Evolutionary conservation across 176 grass and related monocot species (phyloP).

Genomic region (Bothriochloa decipiens): DNA sequence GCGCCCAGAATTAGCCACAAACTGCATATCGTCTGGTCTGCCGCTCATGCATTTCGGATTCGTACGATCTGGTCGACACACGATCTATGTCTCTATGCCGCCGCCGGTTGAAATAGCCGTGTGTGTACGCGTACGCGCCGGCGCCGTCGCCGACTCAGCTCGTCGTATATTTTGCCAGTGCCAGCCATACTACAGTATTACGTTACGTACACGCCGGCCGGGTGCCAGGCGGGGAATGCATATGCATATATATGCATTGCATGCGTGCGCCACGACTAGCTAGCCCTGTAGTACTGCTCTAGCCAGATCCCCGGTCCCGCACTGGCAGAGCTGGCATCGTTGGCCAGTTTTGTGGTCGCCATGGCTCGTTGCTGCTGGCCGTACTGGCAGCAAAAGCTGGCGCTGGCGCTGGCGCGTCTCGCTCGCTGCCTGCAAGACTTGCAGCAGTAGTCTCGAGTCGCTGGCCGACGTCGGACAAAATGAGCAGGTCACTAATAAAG

Average conservation of each 20-base stretch:
- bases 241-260: too few relatives aligned
- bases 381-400: not conserved
- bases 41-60: not conserved
- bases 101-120: not conserved
- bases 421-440: not conserved
- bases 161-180: not conserved
- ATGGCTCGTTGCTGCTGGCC: not conserved
- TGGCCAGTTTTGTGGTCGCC: not conserved
- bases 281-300: too few relatives aligned
- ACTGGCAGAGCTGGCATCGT: not conserved
- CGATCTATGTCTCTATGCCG: too few relatives aligned
- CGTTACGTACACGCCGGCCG: not conserved
- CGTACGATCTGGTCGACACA: too few relatives aligned
- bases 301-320: conserved; percentile 21
- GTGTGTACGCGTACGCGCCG: too few relatives aligned
- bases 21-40: not conserved
- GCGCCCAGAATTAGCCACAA: not conserved
- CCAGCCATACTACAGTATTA: too few relatives aligned
- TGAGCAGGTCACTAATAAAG: too few relatives aligned
- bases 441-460: too few relatives aligned
- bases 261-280: not conserved
- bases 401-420: too few relatives aligned
- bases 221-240: too few relatives aligned
- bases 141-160: not conserved
- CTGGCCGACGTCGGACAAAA: too few relatives aligned